phyloP scores from a whole-genome alignment of 2,329 filamentous ascomycete species.

The Diaporthe longicolla region DNA sequence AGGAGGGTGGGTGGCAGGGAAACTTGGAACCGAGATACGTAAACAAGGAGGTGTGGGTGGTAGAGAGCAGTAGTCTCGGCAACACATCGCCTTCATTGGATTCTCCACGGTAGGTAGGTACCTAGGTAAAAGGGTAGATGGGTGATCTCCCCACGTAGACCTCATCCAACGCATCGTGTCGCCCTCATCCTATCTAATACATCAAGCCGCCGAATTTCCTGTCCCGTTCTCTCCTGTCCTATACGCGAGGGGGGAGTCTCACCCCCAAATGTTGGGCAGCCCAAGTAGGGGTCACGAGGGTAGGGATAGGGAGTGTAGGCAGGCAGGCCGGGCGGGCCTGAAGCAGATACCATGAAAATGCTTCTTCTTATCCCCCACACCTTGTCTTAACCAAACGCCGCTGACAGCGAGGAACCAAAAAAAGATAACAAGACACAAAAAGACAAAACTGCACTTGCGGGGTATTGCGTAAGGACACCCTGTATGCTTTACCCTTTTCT shows the following conservation, averaged over 20 bases:
- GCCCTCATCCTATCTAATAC: not conserved
- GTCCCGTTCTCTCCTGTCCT: not conserved
- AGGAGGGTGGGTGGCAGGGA: not conserved
- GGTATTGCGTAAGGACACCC: slow-evolving; percentile 39
- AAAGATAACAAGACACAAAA: not conserved
- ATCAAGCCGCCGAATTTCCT: not conserved
- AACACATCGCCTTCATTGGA: not conserved
- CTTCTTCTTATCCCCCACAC: not conserved
- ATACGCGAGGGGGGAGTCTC: too few species aligned
- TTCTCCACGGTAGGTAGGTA: not conserved
- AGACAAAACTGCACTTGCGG: slow-evolving; percentile 31
- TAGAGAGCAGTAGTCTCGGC: too few species aligned
- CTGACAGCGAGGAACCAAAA: not conserved
- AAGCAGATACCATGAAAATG: slow-evolving; percentile 27
- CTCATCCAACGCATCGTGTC: not conserved
- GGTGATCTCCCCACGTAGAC: not conserved
- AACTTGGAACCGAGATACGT: not conserved
- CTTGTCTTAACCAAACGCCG: slow-evolving; percentile 36
- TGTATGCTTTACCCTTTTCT: slow-evolving; percentile 38
- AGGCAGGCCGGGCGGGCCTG: not conserved
- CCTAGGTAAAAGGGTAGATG: not conserved
- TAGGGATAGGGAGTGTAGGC: too few species aligned
- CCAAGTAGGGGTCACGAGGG: too few species aligned
- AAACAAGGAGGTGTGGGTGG: not conserved
- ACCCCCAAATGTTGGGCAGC: not conserved